Evolutionary conservation across 345 rosid genomes (phyloP).

Genomic region (Acer campestre): DNA sequence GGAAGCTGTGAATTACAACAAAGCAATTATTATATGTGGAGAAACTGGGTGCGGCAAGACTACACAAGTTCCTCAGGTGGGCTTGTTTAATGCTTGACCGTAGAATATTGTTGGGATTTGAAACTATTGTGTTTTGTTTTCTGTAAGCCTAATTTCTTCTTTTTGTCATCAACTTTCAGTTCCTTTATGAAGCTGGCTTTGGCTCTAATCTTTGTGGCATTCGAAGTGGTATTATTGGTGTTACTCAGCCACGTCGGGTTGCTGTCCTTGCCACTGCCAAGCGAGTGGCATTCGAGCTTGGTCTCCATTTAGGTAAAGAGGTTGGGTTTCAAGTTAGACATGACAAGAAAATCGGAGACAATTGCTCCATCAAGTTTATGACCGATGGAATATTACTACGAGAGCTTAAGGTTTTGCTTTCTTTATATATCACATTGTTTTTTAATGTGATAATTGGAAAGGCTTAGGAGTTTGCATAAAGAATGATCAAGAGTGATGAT

Average conservation of each 20-base stretch:
- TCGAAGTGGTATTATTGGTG: constrained; percentile 78
- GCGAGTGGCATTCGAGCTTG: constrained; percentile 92
- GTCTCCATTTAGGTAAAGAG: constrained; percentile 77
- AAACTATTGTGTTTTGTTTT: background rate
- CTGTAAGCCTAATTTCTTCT: constrained; percentile 15
- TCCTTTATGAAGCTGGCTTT: constrained; percentile 90
- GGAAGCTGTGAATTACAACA: constrained; percentile 80
- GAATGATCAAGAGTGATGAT: background rate
- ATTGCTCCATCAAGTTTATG: constrained; percentile 85
- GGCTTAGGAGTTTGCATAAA: background rate
- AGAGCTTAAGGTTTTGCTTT: constrained; percentile 74
- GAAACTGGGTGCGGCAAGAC: constrained; percentile 98
- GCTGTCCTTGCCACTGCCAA: constrained; percentile 95
- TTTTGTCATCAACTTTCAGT: constrained; percentile 47
- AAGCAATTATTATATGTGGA: constrained; percentile 70
- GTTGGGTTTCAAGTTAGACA: constrained; percentile 97
- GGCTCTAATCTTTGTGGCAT: constrained; percentile 53
- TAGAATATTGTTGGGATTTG: background rate
- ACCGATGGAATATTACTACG: constrained; percentile 94
- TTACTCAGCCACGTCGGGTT: constrained; percentile 95
- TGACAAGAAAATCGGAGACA: constrained; percentile 79
- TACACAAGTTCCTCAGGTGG: constrained; percentile 94
- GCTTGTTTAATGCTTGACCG: constrained; percentile 23
- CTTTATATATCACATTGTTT: background rate
- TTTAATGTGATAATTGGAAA: constrained; percentile 7